Evolutionary conservation across 2,329 filamentous ascomycete species (phyloP).

Genomic region (Chaetothyriales sp.): DNA sequence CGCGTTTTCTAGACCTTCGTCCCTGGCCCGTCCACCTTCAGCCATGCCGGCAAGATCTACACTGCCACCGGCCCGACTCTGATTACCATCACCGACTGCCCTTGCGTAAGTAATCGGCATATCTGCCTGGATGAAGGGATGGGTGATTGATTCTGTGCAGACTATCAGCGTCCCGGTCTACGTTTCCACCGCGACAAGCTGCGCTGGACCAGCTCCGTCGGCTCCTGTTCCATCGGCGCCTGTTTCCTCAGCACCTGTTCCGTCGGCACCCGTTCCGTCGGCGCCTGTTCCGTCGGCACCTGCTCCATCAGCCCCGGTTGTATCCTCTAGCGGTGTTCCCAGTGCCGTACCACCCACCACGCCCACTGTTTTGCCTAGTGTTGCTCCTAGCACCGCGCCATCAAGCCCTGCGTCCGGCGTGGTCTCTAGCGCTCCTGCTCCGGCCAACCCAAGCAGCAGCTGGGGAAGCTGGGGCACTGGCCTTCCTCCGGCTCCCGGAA

Average conservation of each 20-base stretch:
- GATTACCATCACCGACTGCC: constrained; percentile 19
- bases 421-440: constrained; percentile 3
- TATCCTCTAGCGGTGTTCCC: no score
- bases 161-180: constrained; percentile 17
- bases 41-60: constrained; percentile 17
- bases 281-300: no score
- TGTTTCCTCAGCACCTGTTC: no score
- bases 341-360: no score
- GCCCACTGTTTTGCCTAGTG: no score
- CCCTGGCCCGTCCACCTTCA: constrained; percentile 13
- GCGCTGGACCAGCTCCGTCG: constrained; percentile 6
- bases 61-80: constrained; percentile 16
- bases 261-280: no score
- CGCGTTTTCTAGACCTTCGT: constrained; percentile 9
- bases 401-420: constrained; percentile 1
- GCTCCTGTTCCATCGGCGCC: background rate
- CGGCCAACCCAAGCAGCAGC: constrained; percentile 2
- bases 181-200: constrained; percentile 15
- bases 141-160: background rate
- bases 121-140: background rate
- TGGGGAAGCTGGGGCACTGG: constrained; percentile 5
- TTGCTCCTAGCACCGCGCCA: no score
- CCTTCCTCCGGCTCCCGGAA: background rate
- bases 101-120: constrained; percentile 5
- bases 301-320: no score